Conservation (phyloP, 73 alveolate species). For the Paramecium biaurelia region DNA sequence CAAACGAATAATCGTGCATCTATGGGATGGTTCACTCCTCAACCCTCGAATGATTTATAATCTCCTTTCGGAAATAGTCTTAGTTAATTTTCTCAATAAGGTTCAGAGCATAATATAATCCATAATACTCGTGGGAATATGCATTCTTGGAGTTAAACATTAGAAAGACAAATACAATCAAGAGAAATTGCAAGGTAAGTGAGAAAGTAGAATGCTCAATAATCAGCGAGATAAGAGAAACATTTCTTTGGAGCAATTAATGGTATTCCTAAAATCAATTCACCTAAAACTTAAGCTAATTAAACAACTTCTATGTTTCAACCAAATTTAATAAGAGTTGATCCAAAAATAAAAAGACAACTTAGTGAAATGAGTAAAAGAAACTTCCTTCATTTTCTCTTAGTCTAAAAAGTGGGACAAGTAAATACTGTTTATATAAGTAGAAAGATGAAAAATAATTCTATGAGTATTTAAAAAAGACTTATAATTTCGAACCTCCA, state of each 20-base stretch:
- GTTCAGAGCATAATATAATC: not conserved
- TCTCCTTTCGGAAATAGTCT: not conserved
- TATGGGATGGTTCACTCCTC: not conserved
- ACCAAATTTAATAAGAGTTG: not conserved
- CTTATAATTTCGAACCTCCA: constrained; percentile 48
- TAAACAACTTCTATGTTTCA: not conserved
- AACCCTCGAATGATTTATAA: not conserved
- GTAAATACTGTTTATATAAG: not conserved
- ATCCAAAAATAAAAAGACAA: not conserved
- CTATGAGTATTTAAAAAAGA: constrained; percentile 36
- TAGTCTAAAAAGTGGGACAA: constrained; percentile 37
- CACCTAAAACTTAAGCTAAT: not conserved
- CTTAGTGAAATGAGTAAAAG: constrained; percentile 33
- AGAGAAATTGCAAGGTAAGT: not conserved
- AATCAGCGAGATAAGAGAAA: not conserved
- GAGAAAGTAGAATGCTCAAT: not conserved
- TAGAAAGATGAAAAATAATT: constrained; percentile 44
- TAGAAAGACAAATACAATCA: not conserved
- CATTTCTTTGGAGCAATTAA: not conserved
- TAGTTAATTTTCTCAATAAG: not conserved
- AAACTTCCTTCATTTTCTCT: constrained; percentile 37
- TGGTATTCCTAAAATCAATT: not conserved
- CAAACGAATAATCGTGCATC: not conserved
- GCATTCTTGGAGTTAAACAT: not conserved
- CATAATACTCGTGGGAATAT: not conserved